These are phyloP conservation scores for Acer yangbiense DNA, from an alignment of 345 rosid species.

Conservation along the genomic window DNA sequence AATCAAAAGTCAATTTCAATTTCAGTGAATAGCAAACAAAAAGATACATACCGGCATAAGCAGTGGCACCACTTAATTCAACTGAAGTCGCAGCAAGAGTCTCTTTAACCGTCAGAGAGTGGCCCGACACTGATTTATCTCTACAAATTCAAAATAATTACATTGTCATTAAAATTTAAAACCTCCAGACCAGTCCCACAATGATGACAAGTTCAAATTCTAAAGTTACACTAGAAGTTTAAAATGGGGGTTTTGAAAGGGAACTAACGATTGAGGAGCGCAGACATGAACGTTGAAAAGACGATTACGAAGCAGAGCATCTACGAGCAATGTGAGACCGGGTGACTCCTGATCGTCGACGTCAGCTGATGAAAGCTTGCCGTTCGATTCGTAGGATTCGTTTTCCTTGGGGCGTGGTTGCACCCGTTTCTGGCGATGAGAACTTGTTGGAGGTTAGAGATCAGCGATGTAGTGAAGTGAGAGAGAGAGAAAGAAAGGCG, in stretches of 20 bases:
- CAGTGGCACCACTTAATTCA: conserved; percentile 54
- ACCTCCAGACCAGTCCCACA: neutral
- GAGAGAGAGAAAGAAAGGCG: no score
- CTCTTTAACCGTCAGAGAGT: conserved; percentile 58
- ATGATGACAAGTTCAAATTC: neutral
- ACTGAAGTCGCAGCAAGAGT: conserved; percentile 52
- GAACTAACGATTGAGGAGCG: conserved; percentile 45
- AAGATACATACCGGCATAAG: conserved; percentile 52
- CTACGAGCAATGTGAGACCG: conserved; percentile 37
- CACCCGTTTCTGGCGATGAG: conserved; percentile 25
- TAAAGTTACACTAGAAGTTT: neutral
- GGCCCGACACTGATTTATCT: conserved; percentile 56
- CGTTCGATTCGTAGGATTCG: neutral
- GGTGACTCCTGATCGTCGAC: conserved; percentile 27
- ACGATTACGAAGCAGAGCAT: conserved; percentile 28
- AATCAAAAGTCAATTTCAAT: neutral
- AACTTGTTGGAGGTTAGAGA: conserved; percentile 40
- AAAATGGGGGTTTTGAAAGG: neutral
- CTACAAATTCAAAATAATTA: conserved; percentile 27
- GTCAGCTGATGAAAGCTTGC: neutral
- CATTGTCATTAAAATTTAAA: neutral
- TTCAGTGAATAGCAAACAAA: neutral
- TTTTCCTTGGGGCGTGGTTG: conserved; percentile 4
- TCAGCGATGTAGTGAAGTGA: no score
- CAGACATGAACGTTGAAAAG: conserved; percentile 36